Evolutionary conservation across 2,329 filamentous ascomycete species (phyloP), one percentile per base, ranked within the genome.

Genomic region (Trichoderma atrobrunneum): DNA sequence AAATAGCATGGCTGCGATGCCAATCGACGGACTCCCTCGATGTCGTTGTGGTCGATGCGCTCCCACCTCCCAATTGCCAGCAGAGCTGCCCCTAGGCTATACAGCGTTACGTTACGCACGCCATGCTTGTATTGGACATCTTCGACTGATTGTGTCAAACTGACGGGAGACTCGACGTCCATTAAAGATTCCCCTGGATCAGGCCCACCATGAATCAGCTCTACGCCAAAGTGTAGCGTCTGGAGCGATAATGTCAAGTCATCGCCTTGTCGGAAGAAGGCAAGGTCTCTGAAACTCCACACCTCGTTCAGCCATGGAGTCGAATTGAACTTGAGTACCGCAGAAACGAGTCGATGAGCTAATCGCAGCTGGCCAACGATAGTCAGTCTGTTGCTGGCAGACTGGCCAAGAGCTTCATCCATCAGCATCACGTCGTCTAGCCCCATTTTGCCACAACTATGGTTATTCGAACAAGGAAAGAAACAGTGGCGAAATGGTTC

Each of bases 61-160:
- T 68, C 54, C 54, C 65, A 68, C 21, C 54, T 68, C 2, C 65
- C 65, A 34, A 68, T 48, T 2, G 65, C 65, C 26, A 68, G n/a
- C 0, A 68, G 56, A 14, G 65, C 65, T 36, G 36, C 65, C 5
- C 65, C 65, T 7, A 68, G 8, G 7, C 65, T 68, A 14, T 32
- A 60, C 12, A 68, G 65, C 14, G 56, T 68, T 12, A 68, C n/a
- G 12, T 68, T 68, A 2, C 56, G 26, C 14, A 68, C 34, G 0
- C 65, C 65, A 28, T 68, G 26, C 36, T 60, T 60, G 26, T 68
- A 68, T 34, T 48, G 65, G 2, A 36, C 54, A 16, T 68, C 56
- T 14, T 68, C 65, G 3, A 68, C 8, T 1, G 51, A 67, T 0
- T 43, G 51, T 0, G 18, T 16, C 12, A 67, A 11, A 12, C 34